Evolutionary conservation across 2,329 filamentous ascomycete species (phyloP).

Genomic region (Samsoniella hepiali): DNA sequence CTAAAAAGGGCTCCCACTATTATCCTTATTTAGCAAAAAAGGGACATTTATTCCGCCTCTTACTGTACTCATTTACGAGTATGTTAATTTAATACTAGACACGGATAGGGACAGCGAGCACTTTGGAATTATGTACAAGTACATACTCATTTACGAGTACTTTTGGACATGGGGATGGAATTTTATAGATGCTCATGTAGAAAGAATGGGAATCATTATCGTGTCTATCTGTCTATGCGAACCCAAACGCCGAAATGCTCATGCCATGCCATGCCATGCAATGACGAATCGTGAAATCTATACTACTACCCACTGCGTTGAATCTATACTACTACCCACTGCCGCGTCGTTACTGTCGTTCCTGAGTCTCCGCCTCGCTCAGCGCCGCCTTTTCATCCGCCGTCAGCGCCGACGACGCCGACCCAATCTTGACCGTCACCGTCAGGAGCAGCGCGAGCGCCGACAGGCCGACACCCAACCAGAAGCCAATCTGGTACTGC

Average conservation of each 20-base stretch:
- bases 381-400: constrained; percentile 49
- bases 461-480: constrained; percentile 60
- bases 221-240: not conserved
- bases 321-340: too few species aligned
- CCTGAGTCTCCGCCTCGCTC: constrained; percentile 12
- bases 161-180: too few species aligned
- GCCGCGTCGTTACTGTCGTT: not conserved
- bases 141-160: too few species aligned
- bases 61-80: too few species aligned
- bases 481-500: constrained; percentile 65
- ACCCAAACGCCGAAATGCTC: not conserved
- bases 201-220: not conserved
- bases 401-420: constrained; percentile 55
- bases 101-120: too few species aligned
- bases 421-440: constrained; percentile 53
- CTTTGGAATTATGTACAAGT: too few species aligned
- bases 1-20: not conserved
- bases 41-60: too few species aligned
- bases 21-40: not conserved
- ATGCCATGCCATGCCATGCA: not conserved
- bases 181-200: too few species aligned
- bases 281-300: not conserved
- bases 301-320: too few species aligned
- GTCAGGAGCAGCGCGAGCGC: constrained; percentile 50
- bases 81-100: too few species aligned